Evolutionary conservation across 768 basidiomycete species (phyloP).

Genomic region (Guyanaporus albipodus): DNA sequence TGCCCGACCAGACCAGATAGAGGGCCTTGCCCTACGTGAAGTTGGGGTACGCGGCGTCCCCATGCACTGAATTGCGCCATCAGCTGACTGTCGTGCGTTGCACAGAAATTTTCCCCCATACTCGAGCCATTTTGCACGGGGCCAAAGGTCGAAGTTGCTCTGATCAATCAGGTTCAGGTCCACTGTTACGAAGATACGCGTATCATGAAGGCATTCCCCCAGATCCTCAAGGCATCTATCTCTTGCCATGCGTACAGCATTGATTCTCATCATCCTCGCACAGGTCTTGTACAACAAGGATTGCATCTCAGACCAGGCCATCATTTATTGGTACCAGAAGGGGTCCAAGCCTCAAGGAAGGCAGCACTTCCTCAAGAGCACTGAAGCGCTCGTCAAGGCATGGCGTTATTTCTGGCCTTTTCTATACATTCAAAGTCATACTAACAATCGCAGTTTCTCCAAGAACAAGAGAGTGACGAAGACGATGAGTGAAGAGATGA

Average conservation of each 20-base stretch:
- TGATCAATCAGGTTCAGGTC: constrained; percentile 93
- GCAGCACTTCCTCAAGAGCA: constrained; percentile 90
- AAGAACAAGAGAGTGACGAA: constrained; percentile 77
- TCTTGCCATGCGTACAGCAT: not conserved
- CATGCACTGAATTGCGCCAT: not conserved
- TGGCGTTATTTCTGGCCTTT: constrained; percentile 2
- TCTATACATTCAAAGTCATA: constrained; percentile 4
- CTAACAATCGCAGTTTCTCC: constrained; percentile 75
- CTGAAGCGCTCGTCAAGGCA: constrained; percentile 87
- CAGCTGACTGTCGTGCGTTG: not conserved
- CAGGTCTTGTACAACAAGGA: constrained; percentile 95
- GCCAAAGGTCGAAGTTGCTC: constrained; percentile 86
- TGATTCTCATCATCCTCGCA: constrained; percentile 9
- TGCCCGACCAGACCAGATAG: constrained; percentile 88
- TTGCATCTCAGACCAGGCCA: constrained; percentile 91
- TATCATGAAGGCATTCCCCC: constrained; percentile 91
- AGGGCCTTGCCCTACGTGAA: constrained; percentile 83
- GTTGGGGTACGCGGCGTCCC: constrained; percentile 57
- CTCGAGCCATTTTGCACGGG: constrained; percentile 88
- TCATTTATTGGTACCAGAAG: constrained; percentile 98
- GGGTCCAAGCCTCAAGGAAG: constrained; percentile 94
- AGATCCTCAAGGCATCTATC: constrained; percentile 75
- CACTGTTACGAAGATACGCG: constrained; percentile 97
- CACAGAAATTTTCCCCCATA: constrained; percentile 78
- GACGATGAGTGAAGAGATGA: constrained; percentile 39